phyloP scores from a whole-genome alignment of 345 rosid genomes.

The Eucalyptus regnans region DNA sequence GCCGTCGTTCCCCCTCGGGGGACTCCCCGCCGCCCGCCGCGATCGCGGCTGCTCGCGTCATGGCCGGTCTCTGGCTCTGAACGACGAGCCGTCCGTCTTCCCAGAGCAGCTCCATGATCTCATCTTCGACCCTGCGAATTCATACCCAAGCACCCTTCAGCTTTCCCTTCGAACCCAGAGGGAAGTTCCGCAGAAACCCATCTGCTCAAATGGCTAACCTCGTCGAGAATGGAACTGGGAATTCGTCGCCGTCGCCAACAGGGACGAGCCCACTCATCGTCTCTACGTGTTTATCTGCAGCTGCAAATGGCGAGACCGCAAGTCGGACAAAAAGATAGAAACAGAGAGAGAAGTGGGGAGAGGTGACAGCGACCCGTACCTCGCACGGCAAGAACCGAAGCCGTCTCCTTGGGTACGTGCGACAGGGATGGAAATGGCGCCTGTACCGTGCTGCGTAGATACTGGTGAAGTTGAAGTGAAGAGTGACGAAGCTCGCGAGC shows the following conservation, averaged over 20 bases:
- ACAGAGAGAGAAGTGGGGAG: background rate
- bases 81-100: slow-evolving; percentile 66
- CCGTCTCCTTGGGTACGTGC: too few relatives aligned
- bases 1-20: background rate
- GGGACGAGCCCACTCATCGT: background rate
- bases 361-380: background rate
- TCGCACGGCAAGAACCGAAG: background rate
- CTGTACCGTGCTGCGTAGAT: background rate
- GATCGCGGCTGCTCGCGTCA: slow-evolving; percentile 16
- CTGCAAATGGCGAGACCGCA: background rate
- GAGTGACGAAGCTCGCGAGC: background rate
- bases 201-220: background rate
- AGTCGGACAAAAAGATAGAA: background rate
- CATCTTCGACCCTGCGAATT: slow-evolving; percentile 38
- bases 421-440: background rate
- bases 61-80: slow-evolving; percentile 34
- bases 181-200: background rate
- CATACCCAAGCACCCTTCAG: background rate
- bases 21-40: background rate
- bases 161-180: background rate
- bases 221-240: background rate
- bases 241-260: background rate
- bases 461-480: background rate
- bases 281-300: background rate
- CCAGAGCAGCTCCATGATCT: slow-evolving; percentile 79